These are phyloP conservation scores for Sequoiadendron giganteum DNA, from an alignment of 75 land plant genomes.

Conservation along the genomic window DNA sequence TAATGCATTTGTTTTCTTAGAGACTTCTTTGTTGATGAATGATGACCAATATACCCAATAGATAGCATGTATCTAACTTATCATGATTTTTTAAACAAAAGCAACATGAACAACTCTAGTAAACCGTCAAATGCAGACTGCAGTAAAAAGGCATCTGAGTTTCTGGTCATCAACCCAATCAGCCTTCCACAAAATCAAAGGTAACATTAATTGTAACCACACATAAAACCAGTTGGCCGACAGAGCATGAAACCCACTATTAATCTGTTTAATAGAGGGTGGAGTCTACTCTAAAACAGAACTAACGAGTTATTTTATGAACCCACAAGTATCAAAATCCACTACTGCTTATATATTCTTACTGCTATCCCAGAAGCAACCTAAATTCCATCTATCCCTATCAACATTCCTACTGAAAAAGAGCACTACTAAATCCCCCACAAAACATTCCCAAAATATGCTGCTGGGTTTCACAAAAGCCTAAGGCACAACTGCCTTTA, in stretches of 20 bases:
- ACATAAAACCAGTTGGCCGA: background rate
- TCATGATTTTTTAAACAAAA: background rate
- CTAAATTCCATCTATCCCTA: no score
- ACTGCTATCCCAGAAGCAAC: background rate
- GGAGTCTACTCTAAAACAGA: no score
- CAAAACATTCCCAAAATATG: no score
- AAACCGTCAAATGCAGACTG: background rate
- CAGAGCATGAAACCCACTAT: background rate
- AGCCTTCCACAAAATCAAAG: background rate
- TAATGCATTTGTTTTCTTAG: no score
- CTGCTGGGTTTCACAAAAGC: no score
- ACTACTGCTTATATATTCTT: background rate
- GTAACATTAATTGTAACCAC: background rate
- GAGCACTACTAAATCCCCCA: no score
- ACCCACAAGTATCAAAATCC: background rate
- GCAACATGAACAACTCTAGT: background rate
- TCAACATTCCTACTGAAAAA: no score
- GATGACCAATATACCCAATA: background rate
- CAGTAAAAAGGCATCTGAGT: background rate
- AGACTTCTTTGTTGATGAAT: background rate
- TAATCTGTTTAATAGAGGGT: background rate
- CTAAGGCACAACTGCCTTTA: no score
- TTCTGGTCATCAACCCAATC: background rate
- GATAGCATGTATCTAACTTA: background rate
- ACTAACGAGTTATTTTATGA: background rate